Evolutionary conservation across 169 alveolate genomes (phyloP).

Genomic region (Plasmodium malariae): DNA sequence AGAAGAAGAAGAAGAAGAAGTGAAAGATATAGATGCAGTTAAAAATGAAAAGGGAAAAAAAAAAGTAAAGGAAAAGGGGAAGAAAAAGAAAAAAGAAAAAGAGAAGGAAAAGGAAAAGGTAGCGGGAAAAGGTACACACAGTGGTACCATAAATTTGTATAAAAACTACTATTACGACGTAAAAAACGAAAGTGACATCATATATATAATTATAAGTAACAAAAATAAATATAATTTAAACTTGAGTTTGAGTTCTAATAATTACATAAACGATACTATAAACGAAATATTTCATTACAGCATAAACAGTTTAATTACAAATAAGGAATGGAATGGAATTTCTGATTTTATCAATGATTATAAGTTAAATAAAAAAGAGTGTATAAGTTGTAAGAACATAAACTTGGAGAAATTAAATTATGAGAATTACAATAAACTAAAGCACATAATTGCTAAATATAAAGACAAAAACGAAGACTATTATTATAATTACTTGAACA

Average conservation of each 20-base stretch:
- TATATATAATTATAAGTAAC: conserved; percentile 62
- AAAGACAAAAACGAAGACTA: conserved; percentile 19
- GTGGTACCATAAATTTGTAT: not conserved
- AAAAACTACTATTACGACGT: conserved; percentile 39
- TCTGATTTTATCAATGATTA: conserved; percentile 4
- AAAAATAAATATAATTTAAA: conserved; percentile 30
- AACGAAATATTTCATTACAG: conserved; percentile 29
- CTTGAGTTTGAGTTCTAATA: conserved; percentile 9
- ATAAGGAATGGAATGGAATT: conserved; percentile 61
- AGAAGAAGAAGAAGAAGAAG: too few species aligned
- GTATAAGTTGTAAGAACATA: not conserved
- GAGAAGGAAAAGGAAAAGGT: conserved; percentile 6
- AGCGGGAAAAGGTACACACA: not conserved
- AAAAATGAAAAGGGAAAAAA: not conserved
- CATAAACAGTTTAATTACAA: conserved; percentile 27
- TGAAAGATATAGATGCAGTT: too few species aligned
- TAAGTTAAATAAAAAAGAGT: not conserved
- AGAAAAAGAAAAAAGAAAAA: not conserved
- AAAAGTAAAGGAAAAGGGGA: not conserved
- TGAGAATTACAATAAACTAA: conserved; percentile 17
- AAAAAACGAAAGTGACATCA: conserved; percentile 23
- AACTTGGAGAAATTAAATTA: conserved; percentile 11
- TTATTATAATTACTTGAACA: conserved; percentile 39
- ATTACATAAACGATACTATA: conserved; percentile 14
- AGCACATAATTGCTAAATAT: conserved; percentile 38